Conservation (phyloP, 148 eudicot genomes). For the Rhododendron griersonianum region DNA sequence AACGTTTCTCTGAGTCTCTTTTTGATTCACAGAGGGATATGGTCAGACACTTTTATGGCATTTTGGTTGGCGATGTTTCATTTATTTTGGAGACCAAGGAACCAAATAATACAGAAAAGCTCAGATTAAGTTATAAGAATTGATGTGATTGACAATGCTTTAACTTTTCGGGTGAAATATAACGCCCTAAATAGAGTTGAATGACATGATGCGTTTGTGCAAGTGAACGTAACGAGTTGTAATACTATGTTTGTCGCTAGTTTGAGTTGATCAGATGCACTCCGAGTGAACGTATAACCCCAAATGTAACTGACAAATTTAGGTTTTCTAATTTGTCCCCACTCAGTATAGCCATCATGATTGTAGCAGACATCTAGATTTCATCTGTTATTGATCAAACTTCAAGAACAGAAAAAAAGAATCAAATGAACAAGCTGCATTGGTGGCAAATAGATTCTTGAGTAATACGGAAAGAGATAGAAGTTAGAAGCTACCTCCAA, state of each 20-base stretch:
- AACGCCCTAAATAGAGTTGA: background rate
- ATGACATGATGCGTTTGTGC: background rate
- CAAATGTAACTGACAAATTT: background rate
- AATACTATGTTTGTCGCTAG: background rate
- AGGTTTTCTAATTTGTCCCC: background rate
- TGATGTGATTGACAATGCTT: background rate
- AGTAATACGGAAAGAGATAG: background rate
- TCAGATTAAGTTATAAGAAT: background rate
- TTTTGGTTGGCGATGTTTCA: background rate
- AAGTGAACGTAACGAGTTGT: background rate
- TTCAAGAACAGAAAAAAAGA: background rate
- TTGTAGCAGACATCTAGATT: background rate
- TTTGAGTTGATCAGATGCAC: background rate
- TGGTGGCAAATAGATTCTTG: background rate
- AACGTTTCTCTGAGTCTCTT: background rate
- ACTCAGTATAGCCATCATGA: background rate
- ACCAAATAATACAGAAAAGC: background rate
- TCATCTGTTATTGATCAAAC: no score
- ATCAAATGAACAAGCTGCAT: background rate
- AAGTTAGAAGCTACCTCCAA: conserved; percentile 45
- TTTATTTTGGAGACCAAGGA: background rate
- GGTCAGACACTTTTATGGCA: background rate
- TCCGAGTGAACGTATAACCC: background rate
- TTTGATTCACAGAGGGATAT: background rate
- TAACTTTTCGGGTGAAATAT: background rate